A percentile compares a stretch with the other conserved stretches of the same genome.
These are phyloP conservation scores for Rhizopogon vesiculosus DNA, from an alignment of 768 basidiomycete genomes.

Conservation along the genomic window DNA sequence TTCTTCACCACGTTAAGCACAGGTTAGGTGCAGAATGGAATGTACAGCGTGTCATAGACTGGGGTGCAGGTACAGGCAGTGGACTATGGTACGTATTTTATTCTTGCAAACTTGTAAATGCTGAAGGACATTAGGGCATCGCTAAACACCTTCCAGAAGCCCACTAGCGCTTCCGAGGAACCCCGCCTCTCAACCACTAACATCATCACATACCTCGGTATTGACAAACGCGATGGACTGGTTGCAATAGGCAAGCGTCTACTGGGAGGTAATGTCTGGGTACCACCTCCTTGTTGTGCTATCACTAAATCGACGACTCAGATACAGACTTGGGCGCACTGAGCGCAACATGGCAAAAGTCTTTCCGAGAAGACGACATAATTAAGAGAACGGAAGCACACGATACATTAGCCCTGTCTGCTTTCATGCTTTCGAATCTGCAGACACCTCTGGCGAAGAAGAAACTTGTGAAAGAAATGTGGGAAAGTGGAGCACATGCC, in stretches of 20 bases:
- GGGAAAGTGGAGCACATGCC: slow-evolving; percentile 85
- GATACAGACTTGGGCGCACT: slow-evolving; percentile 44
- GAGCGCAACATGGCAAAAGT: slow-evolving; percentile 50
- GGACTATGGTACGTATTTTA: slow-evolving; percentile 64
- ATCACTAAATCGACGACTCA: slow-evolving; percentile 24
- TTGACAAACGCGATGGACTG: slow-evolving; percentile 76
- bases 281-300: slow-evolving; percentile 2
- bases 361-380: slow-evolving; percentile 45
- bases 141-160: slow-evolving; percentile 55
- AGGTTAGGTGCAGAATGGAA: slow-evolving; percentile 62
- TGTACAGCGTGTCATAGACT: slow-evolving; percentile 67
- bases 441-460: slow-evolving; percentile 57
- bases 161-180: slow-evolving; percentile 22
- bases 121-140: slow-evolving; percentile 51
- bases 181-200: slow-evolving; percentile 42
- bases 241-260: slow-evolving; percentile 62
- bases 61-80: slow-evolving; percentile 80
- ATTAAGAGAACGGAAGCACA: slow-evolving; percentile 38
- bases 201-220: slow-evolving; percentile 59
- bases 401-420: slow-evolving; percentile 69
- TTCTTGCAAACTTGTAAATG: not conserved
- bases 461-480: slow-evolving; percentile 75
- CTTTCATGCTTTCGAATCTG: slow-evolving; percentile 81
- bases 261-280: slow-evolving; percentile 39
- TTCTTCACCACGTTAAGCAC: slow-evolving; percentile 60